Percentiles rank a stretch among this genome's conserved stretches.
These are phyloP conservation scores for Eutrema yunnanense DNA, from an alignment of 345 rosid species.

Conservation along the genomic window DNA sequence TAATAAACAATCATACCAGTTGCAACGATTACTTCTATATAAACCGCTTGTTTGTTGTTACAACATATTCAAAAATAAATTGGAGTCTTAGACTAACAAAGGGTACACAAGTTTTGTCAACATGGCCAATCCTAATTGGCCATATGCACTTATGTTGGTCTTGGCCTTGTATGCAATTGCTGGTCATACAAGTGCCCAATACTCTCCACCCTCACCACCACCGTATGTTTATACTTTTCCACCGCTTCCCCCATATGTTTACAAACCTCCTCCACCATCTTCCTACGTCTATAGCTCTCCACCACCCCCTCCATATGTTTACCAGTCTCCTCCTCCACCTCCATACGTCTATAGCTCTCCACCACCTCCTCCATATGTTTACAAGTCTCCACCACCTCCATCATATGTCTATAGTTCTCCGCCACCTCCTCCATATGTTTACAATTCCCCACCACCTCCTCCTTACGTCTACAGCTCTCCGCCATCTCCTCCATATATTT, in stretches of 20 bases:
- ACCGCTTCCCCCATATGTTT: background rate
- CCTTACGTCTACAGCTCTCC: background rate
- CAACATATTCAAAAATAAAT: constrained; percentile 13
- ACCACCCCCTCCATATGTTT: constrained; percentile 3
- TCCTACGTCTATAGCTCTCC: background rate
- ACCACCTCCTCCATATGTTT: background rate
- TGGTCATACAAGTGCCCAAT: constrained; percentile 15
- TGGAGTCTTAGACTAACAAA: background rate
- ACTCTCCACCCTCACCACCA: constrained; percentile 6
- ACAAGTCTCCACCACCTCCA: background rate
- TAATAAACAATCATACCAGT: constrained; percentile 2
- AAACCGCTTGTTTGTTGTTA: background rate
- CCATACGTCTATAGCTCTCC: background rate
- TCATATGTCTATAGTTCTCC: background rate
- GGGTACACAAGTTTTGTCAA: background rate
- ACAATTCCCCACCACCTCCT: background rate
- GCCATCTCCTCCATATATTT: background rate
- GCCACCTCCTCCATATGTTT: constrained; percentile 1
- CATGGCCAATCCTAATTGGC: constrained; percentile 25
- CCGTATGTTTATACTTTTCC: background rate
- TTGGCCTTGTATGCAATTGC: constrained; percentile 17
- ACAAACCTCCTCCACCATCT: background rate
- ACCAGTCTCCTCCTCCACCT: background rate
- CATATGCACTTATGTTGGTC: constrained; percentile 16
- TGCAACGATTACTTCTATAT: constrained; percentile 6